Conservation (phyloP, 2,329 filamentous ascomycete genomes). For the Pseudohalonectria lignicola region DNA sequence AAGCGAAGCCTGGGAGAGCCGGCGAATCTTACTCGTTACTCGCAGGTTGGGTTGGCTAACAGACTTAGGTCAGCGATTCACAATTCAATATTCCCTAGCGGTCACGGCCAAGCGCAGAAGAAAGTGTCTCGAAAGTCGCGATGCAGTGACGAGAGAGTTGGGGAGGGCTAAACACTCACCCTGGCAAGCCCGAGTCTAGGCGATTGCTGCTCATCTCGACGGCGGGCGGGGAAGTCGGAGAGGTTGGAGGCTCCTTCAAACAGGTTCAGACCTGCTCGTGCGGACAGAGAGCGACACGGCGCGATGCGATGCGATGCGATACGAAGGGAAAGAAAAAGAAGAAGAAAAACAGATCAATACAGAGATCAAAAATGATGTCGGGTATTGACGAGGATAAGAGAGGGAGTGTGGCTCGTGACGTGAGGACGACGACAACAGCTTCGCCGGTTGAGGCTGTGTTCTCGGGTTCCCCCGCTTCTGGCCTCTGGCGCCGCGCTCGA, state of each 20-base stretch:
- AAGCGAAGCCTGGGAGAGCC: too few species aligned
- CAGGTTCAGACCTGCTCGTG: too few species aligned
- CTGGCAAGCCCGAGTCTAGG: slow-evolving; percentile 50
- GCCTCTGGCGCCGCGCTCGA: background rate
- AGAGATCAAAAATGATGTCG: too few species aligned
- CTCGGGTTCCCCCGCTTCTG: slow-evolving; percentile 3
- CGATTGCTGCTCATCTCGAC: slow-evolving; percentile 30
- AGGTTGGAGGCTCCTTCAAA: background rate
- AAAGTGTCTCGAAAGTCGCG: too few species aligned
- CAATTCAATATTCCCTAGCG: too few species aligned
- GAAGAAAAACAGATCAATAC: background rate
- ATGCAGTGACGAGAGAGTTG: too few species aligned
- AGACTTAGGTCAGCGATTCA: too few species aligned
- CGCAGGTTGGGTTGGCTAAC: slow-evolving; percentile 73
- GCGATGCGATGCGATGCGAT: background rate
- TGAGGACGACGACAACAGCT: slow-evolving; percentile 2
- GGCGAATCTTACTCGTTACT: too few species aligned
- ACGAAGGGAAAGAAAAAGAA: background rate
- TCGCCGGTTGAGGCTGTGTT: slow-evolving; percentile 3
- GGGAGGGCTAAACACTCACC: slow-evolving; percentile 41
- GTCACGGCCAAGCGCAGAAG: too few species aligned
- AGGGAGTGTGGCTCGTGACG: slow-evolving; percentile 1
- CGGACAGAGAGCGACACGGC: background rate
- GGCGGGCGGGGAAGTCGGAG: background rate
- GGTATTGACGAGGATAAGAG: background rate